Evolutionary conservation across 2,329 filamentous ascomycete species (phyloP), one percentile per base, ranked within the genome.

Genomic region (Penicillium aurantiogriseum): DNA sequence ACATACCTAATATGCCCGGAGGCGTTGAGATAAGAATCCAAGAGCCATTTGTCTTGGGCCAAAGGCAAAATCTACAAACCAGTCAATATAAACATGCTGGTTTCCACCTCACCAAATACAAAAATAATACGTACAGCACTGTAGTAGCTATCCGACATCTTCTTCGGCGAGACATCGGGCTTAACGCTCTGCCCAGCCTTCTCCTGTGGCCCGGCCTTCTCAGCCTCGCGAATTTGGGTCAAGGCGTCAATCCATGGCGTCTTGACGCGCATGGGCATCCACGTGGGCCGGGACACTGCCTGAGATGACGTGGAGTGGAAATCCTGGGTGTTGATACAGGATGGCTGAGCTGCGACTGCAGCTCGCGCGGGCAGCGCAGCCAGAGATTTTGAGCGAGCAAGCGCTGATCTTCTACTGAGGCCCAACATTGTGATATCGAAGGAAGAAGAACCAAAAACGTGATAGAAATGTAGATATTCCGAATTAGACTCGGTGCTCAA

Each of bases 21-120:
- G 1, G 88, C 83, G 73, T 92, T 92, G 67, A 91, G 83, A 68
- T 92, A 92, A 0, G 86, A 88, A 69, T 92, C 89, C 11, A 89
- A 81, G 13, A 92, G 77, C 87, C 88, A 92, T 51, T 88, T 88
- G 68, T 92, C 89, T 67, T 85, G 86, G 6, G 85, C 87, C 10
- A 92, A 78, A 7, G 88, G 88, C 29, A 91, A 77, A 17, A 86
- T 75, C 84, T 87, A 74, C 51, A 71, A 60, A 35, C 33, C n/a
- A 52, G 46, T 64, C 4, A n/a, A 25, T 42, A 29, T 23, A 27
- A 23, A n/a, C n/a, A 7, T 7, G 4, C 19, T 5, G 15, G 17
- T 19, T 39, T 42, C 2, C 9, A 8, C 19, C 8, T 50, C 55
- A 57, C 50, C 35, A 33, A 48, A 43, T 29, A 23, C 4, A 17